These are phyloP conservation scores for Eucommia ulmoides DNA, from an alignment of 257 asterid genomes.

Conservation along the genomic window DNA sequence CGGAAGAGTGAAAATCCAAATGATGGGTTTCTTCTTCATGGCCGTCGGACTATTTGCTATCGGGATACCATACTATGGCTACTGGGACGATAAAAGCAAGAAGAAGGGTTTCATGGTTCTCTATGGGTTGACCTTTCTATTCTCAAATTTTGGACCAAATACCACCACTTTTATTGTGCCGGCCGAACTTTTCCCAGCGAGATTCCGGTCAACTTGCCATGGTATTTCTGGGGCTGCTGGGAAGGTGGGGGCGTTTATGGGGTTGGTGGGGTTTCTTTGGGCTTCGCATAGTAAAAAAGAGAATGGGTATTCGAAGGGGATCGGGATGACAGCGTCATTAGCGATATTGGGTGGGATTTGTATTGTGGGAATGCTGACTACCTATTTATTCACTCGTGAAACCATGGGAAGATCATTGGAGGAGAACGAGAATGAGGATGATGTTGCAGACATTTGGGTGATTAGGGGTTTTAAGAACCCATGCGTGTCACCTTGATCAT, in stretches of 20 bases:
- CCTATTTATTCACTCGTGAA: conserved; percentile 28
- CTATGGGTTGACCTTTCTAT: conserved; percentile 35
- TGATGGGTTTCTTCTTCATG: conserved; percentile 43
- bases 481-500: neutral
- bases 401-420: conserved; percentile 47
- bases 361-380: conserved; percentile 19
- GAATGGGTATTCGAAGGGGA: conserved; percentile 12
- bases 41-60: conserved; percentile 23
- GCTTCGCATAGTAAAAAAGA: conserved; percentile 14
- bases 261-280: conserved; percentile 36
- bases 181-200: conserved; percentile 48
- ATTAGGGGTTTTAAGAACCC: conserved; percentile 3
- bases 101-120: conserved; percentile 29
- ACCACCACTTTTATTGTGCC: conserved; percentile 49
- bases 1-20: conserved; percentile 43
- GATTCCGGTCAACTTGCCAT: conserved; percentile 45
- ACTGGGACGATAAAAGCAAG: conserved; percentile 14
- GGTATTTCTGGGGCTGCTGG: conserved; percentile 40
- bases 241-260: conserved; percentile 35
- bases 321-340: conserved; percentile 27
- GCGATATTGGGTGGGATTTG: conserved; percentile 35
- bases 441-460: conserved; percentile 6
- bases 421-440: conserved; percentile 32
- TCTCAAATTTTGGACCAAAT: conserved; percentile 52
- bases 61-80: conserved; percentile 25